Conservation (phyloP, 2,329 filamentous ascomycete genomes). For the Trichoderma harzianum region DNA sequence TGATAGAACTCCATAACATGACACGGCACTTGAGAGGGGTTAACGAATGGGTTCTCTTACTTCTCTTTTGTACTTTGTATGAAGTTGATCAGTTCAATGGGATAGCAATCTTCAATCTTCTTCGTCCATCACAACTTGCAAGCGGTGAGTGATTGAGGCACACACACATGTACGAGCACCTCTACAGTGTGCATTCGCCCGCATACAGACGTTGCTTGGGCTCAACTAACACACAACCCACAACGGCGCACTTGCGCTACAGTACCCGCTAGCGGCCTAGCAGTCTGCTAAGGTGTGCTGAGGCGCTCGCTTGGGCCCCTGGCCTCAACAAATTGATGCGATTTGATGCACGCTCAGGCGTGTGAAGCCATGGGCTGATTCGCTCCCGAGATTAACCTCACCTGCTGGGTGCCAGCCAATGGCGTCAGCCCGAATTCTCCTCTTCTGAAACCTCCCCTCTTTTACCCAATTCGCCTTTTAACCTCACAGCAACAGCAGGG, state of each 20-base stretch:
- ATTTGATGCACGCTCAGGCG: neutral
- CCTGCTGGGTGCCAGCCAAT: neutral
- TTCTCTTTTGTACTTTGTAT: neutral
- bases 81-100: too few relatives aligned
- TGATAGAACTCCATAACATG: neutral
- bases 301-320: constrained; percentile 11
- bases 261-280: constrained; percentile 1
- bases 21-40: neutral
- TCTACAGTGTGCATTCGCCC: neutral
- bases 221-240: neutral
- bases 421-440: neutral
- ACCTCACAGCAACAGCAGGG: neutral
- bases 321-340: constrained; percentile 9
- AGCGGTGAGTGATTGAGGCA: neutral
- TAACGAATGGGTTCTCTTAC: neutral
- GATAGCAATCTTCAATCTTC: neutral
- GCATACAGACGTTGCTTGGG: neutral
- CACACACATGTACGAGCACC: neutral
- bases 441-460: constrained; percentile 6
- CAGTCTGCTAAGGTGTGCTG: neutral
- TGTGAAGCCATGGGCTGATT: neutral
- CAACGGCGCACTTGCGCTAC: neutral
- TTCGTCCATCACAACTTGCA: neutral
- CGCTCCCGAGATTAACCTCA: constrained; percentile 12
- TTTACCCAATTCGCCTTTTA: neutral